Base-by-base conservation (phyloP, 768 basidiomycete species). In the Pluteus cervinus region DNA sequence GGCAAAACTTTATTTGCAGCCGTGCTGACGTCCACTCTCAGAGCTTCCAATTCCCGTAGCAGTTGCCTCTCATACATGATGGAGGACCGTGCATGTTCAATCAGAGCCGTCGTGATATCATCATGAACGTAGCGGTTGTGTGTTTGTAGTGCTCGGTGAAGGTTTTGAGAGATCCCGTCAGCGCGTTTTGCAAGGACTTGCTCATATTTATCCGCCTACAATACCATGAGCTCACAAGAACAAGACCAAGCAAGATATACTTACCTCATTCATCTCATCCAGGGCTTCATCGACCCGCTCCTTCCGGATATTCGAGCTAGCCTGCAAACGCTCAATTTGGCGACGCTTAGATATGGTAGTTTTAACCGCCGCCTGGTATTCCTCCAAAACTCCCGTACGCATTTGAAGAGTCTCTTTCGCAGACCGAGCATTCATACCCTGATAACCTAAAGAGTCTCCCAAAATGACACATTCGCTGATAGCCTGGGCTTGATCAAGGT, bases 361-460 rank as follows among this genome's bases (percentile, higher is more conserved):
- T 56, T 97, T 98, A 16, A 90, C 90, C 2, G 94, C 93, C 7
- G 81, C 71, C 44, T 96, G 92, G 41, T 93, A 89, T 57, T 98
- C 96, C 53, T 98, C 94, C 43, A 97, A 65, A 7, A 96, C 89
- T 6, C 78, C 76, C 0, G 90, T 88, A 7, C 96, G 81, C 68
- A 92, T 89, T 37, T 80, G 74, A 7, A 98, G 62, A 0, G 96
- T 93, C 58, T 94, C 91, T 57, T 96, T 97, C 2, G 96, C 96
- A 14, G 93, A 89, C 30, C 86, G 75, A n/a, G 96, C 91, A 52
- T 99, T 98, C 64, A 93, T 71, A 14, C 92, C 88, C 59, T 98
- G 93, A 60, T 99, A 99, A 2, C 91, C 91, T 36, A 98, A 66
- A 0, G 90, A 84, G 60, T 99, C 96, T n/a, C 92, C 93, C 18